Percentiles rank a stretch among this genome's conserved stretches.
Conservation (phyloP, 345 rosid species). For the Combretum micranthum region DNA sequence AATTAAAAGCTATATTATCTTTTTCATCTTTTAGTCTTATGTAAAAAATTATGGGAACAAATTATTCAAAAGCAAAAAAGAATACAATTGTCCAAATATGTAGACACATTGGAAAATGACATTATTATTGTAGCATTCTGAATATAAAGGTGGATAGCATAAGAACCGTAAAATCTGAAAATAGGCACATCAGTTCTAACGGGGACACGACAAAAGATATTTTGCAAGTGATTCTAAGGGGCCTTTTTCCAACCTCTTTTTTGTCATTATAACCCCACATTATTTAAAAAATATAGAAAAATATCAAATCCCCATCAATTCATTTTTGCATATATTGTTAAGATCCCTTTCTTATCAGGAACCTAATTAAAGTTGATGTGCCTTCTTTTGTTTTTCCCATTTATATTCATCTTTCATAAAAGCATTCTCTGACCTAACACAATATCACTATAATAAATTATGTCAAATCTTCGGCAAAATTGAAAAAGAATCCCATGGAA, state of each 20-base stretch:
- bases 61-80: too few relatives aligned
- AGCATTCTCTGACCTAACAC: constrained; percentile 13
- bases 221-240: constrained; percentile 5
- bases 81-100: too few relatives aligned
- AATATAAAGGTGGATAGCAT: neutral
- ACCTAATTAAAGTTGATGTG: constrained; percentile 3
- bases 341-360: neutral
- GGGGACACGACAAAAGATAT: constrained; percentile 16
- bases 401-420: constrained; percentile 6
- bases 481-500: neutral
- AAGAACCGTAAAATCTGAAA: constrained; percentile 6
- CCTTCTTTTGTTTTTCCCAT: neutral
- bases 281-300: constrained; percentile 5
- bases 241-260: constrained; percentile 8
- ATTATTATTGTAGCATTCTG: too few relatives aligned
- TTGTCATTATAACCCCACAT: constrained; percentile 8
- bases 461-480: neutral
- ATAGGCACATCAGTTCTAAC: constrained; percentile 16
- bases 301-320: constrained; percentile 13
- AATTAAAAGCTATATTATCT: too few relatives aligned
- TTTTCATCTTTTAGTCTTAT: too few relatives aligned
- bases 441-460: too few relatives aligned
- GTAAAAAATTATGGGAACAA: too few relatives aligned
- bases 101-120: too few relatives aligned
- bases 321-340: neutral